phyloP scores from a whole-genome alignment of 495 filamentous ascomycete species.

The Cenococcum geophilum region DNA sequence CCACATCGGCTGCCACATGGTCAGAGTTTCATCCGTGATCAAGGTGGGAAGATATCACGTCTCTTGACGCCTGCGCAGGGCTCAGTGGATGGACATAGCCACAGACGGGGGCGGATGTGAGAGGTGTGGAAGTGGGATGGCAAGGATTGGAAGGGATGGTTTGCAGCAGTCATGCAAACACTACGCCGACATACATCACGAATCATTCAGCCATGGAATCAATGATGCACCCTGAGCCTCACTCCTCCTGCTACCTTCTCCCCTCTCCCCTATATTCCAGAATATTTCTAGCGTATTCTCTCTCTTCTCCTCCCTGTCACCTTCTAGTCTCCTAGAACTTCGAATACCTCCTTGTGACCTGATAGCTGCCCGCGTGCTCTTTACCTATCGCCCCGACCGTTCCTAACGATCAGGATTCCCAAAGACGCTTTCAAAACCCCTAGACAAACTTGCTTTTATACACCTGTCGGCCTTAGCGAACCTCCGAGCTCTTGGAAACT shows the following conservation, averaged over 20 bases:
- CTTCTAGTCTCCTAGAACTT: not conserved
- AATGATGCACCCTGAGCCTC: too few species aligned
- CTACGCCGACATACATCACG: not conserved
- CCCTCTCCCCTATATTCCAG: not conserved
- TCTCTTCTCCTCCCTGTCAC: not conserved
- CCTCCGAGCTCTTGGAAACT: too few species aligned
- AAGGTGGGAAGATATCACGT: not conserved
- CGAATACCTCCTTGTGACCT: not conserved
- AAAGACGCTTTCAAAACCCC: not conserved
- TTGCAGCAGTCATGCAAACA: not conserved
- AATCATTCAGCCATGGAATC: too few species aligned
- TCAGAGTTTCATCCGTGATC: too few species aligned
- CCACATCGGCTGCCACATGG: constrained; percentile 13
- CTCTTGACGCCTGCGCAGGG: not conserved
- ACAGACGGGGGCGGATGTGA: not conserved
- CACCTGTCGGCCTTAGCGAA: not conserved
- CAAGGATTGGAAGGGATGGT: not conserved
- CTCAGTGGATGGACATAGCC: not conserved
- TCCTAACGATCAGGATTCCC: not conserved
- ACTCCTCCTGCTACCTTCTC: not conserved
- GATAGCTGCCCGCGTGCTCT: constrained; percentile 3
- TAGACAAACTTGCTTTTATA: not conserved
- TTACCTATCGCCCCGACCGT: not conserved
- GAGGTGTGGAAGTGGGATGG: not conserved
- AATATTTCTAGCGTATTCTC: too few species aligned